Evolutionary conservation across 164 flowering plant genomes (phyloP), one percentile per base, ranked within the genome.

Genomic region (Stephania cephalantha): DNA sequence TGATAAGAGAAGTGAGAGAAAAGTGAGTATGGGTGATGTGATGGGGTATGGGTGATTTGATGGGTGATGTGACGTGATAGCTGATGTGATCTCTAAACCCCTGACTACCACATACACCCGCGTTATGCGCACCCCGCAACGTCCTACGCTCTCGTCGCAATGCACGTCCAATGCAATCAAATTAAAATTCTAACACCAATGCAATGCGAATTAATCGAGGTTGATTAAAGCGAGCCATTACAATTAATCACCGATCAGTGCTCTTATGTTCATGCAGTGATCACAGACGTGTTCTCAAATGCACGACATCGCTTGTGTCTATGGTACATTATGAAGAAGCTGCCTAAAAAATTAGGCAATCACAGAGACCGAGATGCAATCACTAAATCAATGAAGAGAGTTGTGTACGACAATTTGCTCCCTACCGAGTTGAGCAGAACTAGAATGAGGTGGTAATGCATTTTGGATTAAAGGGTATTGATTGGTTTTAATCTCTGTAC

Each of bases 291-390:
- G 4, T 71, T 66, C 35, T 29, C 70, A 18, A 48, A 10, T 22
- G 45, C 76, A 2, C 35, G 18, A 3, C 70, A 20, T 74, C 76
- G 70, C 7, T 13, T 67, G n/a, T 74, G 76, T 1, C 71, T 74
- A 9, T 68, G 66, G 71, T 71, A 74, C n/a, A 68, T 74, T 31
- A 31, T 31, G 35, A 31, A 31, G 35, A 15, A 50, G 22, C 15
- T 31, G 35, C 35, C 35, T 67, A 67, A 4, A 50, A 50, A 20
- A 22, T 74, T 53, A 61, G 64, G 2, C 48, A 74, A 22, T 46
- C 35, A 31, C 3, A 31, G 3, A 3, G 3, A 31, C 35, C 35
- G 35, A 31, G 35, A 31, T 30, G 8, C n/a, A 67, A 6, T 50
- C 71, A 7, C 65, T 46, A 4, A 4, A 46, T 8, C 67, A 74